Conservation (phyloP, 805 yeast genomes). For the Yarrowia hollandica region DNA sequence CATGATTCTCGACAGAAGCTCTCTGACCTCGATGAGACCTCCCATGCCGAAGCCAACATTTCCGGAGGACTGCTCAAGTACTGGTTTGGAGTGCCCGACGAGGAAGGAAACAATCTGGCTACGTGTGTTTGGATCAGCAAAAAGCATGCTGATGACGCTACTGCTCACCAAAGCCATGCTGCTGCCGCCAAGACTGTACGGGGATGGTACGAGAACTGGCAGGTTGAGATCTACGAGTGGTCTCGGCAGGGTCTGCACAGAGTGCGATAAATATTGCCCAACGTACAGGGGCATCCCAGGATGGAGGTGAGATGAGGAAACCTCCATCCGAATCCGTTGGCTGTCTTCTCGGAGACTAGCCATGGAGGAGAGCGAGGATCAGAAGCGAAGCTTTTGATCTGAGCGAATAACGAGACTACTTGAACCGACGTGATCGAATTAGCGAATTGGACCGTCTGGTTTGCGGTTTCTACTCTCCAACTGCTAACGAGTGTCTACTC, state of each 20-base stretch:
- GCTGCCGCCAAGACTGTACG: conserved; percentile 9
- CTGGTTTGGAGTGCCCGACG: conserved; percentile 46
- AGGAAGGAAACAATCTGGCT: conserved; percentile 43
- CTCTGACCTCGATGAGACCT: conserved; percentile 41
- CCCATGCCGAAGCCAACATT: conserved; percentile 44
- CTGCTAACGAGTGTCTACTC: no score
- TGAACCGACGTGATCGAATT: no score
- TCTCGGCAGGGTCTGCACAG: not conserved
- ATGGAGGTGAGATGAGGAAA: not conserved
- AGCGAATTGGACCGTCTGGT: no score
- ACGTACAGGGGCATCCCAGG: conserved; percentile 23
- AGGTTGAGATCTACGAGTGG: conserved; percentile 20
- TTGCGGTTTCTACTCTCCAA: no score
- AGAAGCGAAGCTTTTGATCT: no score
- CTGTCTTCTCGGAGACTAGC: not conserved
- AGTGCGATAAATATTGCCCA: not conserved
- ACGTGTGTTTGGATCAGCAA: conserved; percentile 45
- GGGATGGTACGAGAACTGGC: conserved; percentile 25
- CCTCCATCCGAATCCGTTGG: conserved; percentile 5
- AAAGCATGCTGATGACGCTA: conserved; percentile 37
- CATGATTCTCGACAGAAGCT: conserved; percentile 39
- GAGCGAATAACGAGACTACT: no score
- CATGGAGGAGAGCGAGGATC: no score
- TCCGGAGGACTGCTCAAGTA: conserved; percentile 46
- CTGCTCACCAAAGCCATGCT: not conserved